phyloP scores from a whole-genome alignment of 2,329 filamentous ascomycete genomes.

The Colletotrichum higginsianum region DNA sequence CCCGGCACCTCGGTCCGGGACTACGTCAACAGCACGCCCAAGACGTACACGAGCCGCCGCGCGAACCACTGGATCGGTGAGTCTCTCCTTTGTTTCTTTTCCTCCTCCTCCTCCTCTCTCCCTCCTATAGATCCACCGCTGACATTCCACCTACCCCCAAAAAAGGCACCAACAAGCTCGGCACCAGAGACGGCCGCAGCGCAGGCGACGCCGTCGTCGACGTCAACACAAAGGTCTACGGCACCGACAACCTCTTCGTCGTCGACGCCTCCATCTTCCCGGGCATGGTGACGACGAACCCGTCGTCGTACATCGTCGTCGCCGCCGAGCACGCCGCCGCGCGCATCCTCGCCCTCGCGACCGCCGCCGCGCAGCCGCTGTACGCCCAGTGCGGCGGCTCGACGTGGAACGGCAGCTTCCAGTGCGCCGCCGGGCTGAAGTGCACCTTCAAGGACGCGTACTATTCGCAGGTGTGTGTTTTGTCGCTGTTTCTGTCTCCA shows the following conservation, averaged over 20 bases:
- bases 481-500: no score
- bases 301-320: conserved; percentile 75
- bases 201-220: conserved; percentile 73
- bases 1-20: conserved; percentile 66
- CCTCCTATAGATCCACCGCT: no score
- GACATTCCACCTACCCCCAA: no score
- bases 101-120: no score
- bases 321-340: conserved; percentile 72
- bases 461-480: conserved; percentile 39
- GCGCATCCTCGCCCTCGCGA: conserved; percentile 43
- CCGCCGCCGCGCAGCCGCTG: conserved; percentile 25
- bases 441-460: conserved; percentile 44
- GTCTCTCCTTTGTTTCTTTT: neutral
- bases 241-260: conserved; percentile 78
- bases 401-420: conserved; percentile 45
- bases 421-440: conserved; percentile 41
- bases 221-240: conserved; percentile 74
- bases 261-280: conserved; percentile 80
- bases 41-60: conserved; percentile 58
- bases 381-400: conserved; percentile 45
- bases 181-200: conserved; percentile 67
- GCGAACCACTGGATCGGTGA: conserved; percentile 67
- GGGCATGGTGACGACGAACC: conserved; percentile 78
- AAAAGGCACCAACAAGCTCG: conserved; percentile 69
- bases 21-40: conserved; percentile 67